A percentile compares a stretch with the other conserved stretches of the same genome.
Conservation (phyloP, 225 moss, liverwort and hornwort species). For the Lunularia cruciata region DNA sequence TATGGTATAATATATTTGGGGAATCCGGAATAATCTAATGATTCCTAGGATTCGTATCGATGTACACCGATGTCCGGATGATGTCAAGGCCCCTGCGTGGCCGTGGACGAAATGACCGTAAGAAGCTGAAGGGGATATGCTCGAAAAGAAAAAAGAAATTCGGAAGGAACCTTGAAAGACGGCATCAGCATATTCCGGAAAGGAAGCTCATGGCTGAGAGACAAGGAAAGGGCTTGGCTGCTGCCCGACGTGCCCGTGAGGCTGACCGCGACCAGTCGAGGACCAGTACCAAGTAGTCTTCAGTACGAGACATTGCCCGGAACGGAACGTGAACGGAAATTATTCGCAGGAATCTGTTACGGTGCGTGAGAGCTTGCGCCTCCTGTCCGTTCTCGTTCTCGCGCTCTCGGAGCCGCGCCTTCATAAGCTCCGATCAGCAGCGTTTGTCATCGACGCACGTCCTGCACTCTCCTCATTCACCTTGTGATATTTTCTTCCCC, state of each 20-base stretch:
- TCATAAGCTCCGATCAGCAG: background rate
- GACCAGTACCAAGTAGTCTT: background rate
- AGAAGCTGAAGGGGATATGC: too few relatives aligned
- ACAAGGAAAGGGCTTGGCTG: too few relatives aligned
- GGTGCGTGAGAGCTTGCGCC: background rate
- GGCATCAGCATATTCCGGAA: background rate
- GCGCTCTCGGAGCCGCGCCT: background rate
- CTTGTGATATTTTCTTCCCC: background rate
- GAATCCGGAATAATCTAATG: too few relatives aligned
- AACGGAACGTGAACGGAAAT: background rate
- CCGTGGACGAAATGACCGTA: too few relatives aligned
- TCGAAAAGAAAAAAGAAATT: too few relatives aligned
- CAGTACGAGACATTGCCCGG: background rate
- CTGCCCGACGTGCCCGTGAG: background rate
- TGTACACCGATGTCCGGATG: too few relatives aligned
- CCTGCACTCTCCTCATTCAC: background rate
- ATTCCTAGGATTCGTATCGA: too few relatives aligned
- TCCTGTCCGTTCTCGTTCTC: conserved; percentile 9
- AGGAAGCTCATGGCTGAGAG: background rate
- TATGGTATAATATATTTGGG: too few relatives aligned
- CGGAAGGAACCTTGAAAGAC: too few relatives aligned
- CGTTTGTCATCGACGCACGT: background rate
- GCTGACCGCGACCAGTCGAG: background rate
- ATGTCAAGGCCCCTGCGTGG: too few relatives aligned
- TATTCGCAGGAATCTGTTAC: conserved; percentile 9